phyloP scores from a whole-genome alignment of 106 monocot species.

The Allium fistulosum region DNA sequence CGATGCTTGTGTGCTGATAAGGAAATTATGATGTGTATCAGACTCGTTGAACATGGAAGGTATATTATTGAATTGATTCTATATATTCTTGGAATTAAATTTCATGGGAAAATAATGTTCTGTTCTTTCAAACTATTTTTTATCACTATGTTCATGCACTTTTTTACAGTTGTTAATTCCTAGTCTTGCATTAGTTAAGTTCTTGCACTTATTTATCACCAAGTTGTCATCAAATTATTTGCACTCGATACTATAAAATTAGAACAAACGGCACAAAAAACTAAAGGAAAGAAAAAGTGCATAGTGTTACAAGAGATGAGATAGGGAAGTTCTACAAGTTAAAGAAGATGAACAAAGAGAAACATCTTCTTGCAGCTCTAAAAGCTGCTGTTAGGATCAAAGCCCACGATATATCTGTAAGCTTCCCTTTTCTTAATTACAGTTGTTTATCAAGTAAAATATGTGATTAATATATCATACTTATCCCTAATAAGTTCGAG shows the following conservation, averaged over 20 bases:
- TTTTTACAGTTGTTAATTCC: no score
- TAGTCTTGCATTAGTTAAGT: no score
- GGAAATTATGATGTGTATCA: slow-evolving; percentile 90
- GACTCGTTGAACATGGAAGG: slow-evolving; percentile 98
- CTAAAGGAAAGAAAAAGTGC: no score
- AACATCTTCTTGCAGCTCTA: slow-evolving; percentile 37
- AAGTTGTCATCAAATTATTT: no score
- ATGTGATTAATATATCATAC: background rate
- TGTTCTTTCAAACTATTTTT: no score
- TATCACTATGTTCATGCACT: no score
- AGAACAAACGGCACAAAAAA: background rate
- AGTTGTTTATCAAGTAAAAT: no score
- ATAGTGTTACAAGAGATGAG: slow-evolving; percentile 38
- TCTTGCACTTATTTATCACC: no score
- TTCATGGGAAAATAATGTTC: no score
- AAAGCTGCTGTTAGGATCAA: slow-evolving; percentile 41
- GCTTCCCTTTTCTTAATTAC: background rate
- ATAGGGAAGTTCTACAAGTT: slow-evolving; percentile 30
- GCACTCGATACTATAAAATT: no score
- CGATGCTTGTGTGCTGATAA: slow-evolving; percentile 93
- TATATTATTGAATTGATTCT: slow-evolving; percentile 9
- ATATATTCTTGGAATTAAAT: background rate
- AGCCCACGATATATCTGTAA: slow-evolving; percentile 28
- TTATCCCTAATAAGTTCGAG: no score
- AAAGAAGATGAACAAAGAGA: slow-evolving; percentile 34